Evolutionary conservation across 495 filamentous ascomycete species (phyloP).

Genomic region (Annulohypoxylon nitens): DNA sequence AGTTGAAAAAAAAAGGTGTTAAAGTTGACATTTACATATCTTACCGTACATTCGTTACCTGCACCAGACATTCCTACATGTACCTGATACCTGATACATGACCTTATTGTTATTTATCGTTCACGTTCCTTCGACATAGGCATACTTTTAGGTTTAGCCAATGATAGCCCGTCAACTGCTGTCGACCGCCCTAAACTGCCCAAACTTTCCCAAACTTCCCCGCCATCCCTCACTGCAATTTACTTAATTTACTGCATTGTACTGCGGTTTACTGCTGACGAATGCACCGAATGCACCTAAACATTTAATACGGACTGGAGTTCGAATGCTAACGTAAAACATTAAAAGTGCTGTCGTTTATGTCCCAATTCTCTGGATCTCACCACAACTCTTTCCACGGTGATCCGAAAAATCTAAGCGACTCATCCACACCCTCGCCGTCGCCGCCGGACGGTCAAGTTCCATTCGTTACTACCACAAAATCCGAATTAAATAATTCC

Average conservation of each 20-base stretch:
- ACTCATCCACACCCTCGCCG: constrained; percentile 56
- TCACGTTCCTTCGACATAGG: constrained; percentile 15
- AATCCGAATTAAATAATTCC: constrained; percentile 30
- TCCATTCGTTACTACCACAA: constrained; percentile 38
- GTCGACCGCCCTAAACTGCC: no score
- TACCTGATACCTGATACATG: constrained; percentile 1
- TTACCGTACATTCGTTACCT: not conserved
- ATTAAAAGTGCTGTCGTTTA: constrained; percentile 69
- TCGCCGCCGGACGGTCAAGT: constrained; percentile 49
- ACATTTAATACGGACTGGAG: constrained; percentile 37
- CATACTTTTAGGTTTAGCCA: constrained; percentile 21
- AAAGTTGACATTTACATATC: constrained; percentile 30
- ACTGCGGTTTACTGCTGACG: not conserved
- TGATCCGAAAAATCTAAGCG: constrained; percentile 52
- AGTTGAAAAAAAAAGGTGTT: not conserved
- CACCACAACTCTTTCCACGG: constrained; percentile 45
- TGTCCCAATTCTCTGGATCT: constrained; percentile 66
- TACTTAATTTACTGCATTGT: not conserved
- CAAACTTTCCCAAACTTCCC: not conserved
- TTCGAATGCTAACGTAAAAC: constrained; percentile 35
- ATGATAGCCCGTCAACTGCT: not conserved
- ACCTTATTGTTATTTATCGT: not conserved
- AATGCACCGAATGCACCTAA: constrained; percentile 28
- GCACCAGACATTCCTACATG: not conserved
- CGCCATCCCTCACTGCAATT: not conserved